These are phyloP conservation scores for Hymenoscyphus scutula DNA, from an alignment of 2,329 filamentous ascomycete species.

Conservation along the genomic window DNA sequence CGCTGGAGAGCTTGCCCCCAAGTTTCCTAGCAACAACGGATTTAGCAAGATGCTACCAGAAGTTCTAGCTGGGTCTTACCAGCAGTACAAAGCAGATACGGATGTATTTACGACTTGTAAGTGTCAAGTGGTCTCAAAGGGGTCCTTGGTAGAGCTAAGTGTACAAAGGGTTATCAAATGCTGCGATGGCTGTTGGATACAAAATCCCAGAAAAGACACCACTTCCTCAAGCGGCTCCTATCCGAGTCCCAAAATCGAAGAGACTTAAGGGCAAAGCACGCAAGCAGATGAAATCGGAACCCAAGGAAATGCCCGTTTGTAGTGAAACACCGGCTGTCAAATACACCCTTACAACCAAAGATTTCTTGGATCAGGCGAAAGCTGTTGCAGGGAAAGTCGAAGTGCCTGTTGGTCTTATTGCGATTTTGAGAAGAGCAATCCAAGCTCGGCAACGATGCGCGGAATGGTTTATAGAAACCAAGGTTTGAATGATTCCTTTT, in stretches of 20 bases:
- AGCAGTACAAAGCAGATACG: conserved; percentile 14
- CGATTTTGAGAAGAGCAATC: conserved; percentile 14
- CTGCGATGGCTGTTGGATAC: conserved; percentile 6
- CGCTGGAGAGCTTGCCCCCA: no score
- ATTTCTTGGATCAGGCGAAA: conserved; percentile 4
- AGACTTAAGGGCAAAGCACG: background rate
- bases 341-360: background rate
- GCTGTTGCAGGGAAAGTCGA: background rate
- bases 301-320: background rate
- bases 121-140: background rate
- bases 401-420: conserved; percentile 5
- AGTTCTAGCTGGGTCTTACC: conserved; percentile 1
- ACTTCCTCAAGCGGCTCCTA: background rate
- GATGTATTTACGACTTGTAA: conserved; percentile 11
- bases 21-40: no score
- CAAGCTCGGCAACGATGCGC: conserved; percentile 17
- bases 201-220: background rate
- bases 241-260: background rate
- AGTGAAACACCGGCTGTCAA: background rate
- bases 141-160: background rate
- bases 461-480: conserved; percentile 16
- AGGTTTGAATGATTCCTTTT: background rate
- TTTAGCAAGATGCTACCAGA: conserved; percentile 10
- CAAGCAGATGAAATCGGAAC: background rate
- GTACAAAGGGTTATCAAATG: conserved; percentile 3